phyloP scores from a whole-genome alignment of 805 yeast genomes.

The Saccharomycopsis sp. region DNA sequence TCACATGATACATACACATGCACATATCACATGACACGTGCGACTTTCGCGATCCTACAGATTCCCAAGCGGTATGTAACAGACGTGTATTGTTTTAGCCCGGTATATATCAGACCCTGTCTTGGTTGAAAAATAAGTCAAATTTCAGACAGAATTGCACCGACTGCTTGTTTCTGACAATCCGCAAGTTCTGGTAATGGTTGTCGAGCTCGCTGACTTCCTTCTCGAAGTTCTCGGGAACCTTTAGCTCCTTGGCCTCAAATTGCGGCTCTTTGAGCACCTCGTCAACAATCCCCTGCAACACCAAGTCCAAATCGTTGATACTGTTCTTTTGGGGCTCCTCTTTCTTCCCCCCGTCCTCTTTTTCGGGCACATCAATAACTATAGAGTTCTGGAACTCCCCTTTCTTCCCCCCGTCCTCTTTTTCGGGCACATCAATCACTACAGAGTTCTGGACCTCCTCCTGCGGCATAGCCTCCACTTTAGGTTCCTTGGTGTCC shows the following conservation, averaged over 20 bases:
- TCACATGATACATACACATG: not conserved
- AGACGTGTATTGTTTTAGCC: not conserved
- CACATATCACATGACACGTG: not conserved
- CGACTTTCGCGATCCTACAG: no score
- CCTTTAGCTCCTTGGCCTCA: constrained; percentile 24
- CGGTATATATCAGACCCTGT: not conserved
- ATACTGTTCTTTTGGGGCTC: not conserved
- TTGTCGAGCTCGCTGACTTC: constrained; percentile 16
- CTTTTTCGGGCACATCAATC: no score
- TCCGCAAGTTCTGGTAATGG: constrained; percentile 24
- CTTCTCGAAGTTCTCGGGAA: constrained; percentile 15
- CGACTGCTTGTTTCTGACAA: constrained; percentile 36
- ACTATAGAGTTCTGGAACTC: no score
- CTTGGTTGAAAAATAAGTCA: constrained; percentile 18
- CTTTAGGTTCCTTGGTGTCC: no score
- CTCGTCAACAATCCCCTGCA: not conserved
- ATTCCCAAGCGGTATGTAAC: not conserved
- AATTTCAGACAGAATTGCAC: constrained; percentile 27
- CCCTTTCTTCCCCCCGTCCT: no score
- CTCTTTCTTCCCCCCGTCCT: no score
- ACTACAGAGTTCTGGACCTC: no score
- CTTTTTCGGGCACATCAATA: no score
- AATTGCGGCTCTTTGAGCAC: constrained; percentile 23
- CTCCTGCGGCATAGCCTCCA: no score
- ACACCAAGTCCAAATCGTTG: not conserved